A percentile compares a stretch with the other conserved stretches of the same genome.
phyloP scores from a whole-genome alignment of 2,329 filamentous ascomycete species.

The Claviceps capensis region DNA sequence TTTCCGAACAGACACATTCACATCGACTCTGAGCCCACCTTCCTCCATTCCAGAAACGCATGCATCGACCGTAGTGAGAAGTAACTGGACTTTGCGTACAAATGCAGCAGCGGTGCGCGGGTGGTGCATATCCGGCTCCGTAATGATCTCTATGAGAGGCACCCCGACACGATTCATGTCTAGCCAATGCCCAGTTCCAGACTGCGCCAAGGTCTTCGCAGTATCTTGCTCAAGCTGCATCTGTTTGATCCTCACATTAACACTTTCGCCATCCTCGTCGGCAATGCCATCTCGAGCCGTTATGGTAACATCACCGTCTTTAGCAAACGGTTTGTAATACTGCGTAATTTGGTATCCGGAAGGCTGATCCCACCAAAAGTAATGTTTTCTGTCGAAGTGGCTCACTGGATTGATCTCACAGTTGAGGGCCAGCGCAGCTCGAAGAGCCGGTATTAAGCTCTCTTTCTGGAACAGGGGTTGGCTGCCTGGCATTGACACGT shows the following conservation, averaged over 20 bases:
- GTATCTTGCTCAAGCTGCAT: conserved; percentile 97
- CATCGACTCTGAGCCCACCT: conserved; percentile 80
- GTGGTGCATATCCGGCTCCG: conserved; percentile 73
- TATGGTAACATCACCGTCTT: conserved; percentile 58
- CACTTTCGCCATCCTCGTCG: conserved; percentile 52
- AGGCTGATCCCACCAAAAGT: conserved; percentile 98
- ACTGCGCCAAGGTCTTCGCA: conserved; percentile 77
- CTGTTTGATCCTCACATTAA: conserved; percentile 76
- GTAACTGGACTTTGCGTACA: conserved; percentile 74
- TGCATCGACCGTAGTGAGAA: conserved; percentile 68
- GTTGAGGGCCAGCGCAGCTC: conserved; percentile 72
- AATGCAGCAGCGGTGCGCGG: conserved; percentile 78
- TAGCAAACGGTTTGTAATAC: conserved; percentile 65
- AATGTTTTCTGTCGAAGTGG: conserved; percentile 91
- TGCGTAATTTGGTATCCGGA: conserved; percentile 96
- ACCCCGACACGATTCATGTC: conserved; percentile 91
- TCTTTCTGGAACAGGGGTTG: conserved; percentile 77
- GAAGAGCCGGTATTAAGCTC: conserved; percentile 75
- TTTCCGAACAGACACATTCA: conserved; percentile 80
- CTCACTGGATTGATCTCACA: conserved; percentile 67
- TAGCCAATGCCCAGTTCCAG: conserved; percentile 59
- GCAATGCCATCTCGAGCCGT: conserved; percentile 67
- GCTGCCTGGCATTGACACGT: conserved; percentile 76
- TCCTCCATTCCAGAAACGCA: conserved; percentile 88
- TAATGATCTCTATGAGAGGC: conserved; percentile 91